Base-by-base conservation (phyloP, 2,329 filamentous ascomycete species). In the Lachnellula subtilissima region DNA sequence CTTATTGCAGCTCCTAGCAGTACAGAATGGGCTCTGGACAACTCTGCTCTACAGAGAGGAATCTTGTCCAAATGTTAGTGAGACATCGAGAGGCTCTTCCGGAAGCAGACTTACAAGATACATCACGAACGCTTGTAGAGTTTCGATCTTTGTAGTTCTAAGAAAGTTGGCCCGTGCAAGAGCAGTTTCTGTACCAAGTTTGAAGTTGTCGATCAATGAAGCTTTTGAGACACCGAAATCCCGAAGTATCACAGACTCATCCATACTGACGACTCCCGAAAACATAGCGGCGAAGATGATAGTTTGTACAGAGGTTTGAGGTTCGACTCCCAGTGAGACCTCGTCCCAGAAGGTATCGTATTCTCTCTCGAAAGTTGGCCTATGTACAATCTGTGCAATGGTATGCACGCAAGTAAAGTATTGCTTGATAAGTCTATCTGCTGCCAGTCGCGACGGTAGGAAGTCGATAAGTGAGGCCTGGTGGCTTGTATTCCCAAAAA, bases 51-150 rank as follows among this genome's bases (percentile, higher is more conserved):
- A 63, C 88, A 90, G 14, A 91, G 77, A 0, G 88, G 85, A 55
- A 90, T 84, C 80, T 88, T 39, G 28, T 32, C 15, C 19, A n/a
- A 23, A 46, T 42, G 56, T 72, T 51, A 69, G 68, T 55, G 40
- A 55, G 35, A 5, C 37, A 4, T n/a, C 3, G 17, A 48, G 48
- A 52, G 53, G 45, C 17, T 40, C 14, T 15, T 6, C 37, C 37
- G 37, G 48, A 28, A 40, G 49, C 36, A 46, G 37, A 74, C 80
- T 72, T 70, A 88, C 84, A 72, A 91, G 75, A 61, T 90, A 91
- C 76, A 90, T 87, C 37, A 91, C 82, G 64, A 91, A 87, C 1
- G 86, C 87, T 67, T 91, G 88, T 64, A 92, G 75, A 0, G 85
- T 88, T 69, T 90, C 86, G n/a, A 89, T 73, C 61, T 84, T 86